phyloP scores from a whole-genome alignment of 768 basidiomycete genomes.

The Russula sp. region DNA sequence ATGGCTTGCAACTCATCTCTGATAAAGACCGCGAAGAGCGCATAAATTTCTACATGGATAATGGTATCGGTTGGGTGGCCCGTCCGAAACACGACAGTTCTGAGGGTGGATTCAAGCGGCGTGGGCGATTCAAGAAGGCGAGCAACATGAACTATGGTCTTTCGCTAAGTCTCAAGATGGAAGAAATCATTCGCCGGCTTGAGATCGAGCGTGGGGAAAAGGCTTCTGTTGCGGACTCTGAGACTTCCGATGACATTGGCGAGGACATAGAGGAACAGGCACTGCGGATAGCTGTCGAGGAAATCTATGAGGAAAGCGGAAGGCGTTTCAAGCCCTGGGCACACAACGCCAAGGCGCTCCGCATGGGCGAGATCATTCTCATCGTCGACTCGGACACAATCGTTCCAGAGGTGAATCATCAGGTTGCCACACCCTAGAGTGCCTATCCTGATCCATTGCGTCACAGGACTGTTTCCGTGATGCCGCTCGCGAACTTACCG shows the following conservation, averaged over 20 bases:
- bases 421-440: too few relatives aligned
- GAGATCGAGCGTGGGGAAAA: slow-evolving; percentile 35
- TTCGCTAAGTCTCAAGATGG: slow-evolving; percentile 57
- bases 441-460: neutral
- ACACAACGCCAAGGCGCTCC: slow-evolving; percentile 62
- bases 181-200: slow-evolving; percentile 42
- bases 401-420: slow-evolving; percentile 53
- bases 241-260: slow-evolving; percentile 35
- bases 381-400: slow-evolving; percentile 78
- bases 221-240: slow-evolving; percentile 29
- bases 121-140: slow-evolving; percentile 91
- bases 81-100: slow-evolving; percentile 60
- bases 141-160: slow-evolving; percentile 85
- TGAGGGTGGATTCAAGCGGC: slow-evolving; percentile 66
- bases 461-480: slow-evolving; percentile 80
- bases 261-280: slow-evolving; percentile 64
- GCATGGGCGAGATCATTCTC: slow-evolving; percentile 74
- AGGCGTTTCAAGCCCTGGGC: slow-evolving; percentile 66
- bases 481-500: slow-evolving; percentile 77
- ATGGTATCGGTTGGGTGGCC: slow-evolving; percentile 79
- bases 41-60: slow-evolving; percentile 65
- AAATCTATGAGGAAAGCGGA: slow-evolving; percentile 54
- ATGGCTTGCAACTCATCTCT: slow-evolving; percentile 65
- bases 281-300: slow-evolving; percentile 65
- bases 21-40: slow-evolving; percentile 59